These are phyloP conservation scores for Paraphaeosphaeria sporulosa DNA, from an alignment of 2,329 filamentous ascomycete species.

Conservation along the genomic window DNA sequence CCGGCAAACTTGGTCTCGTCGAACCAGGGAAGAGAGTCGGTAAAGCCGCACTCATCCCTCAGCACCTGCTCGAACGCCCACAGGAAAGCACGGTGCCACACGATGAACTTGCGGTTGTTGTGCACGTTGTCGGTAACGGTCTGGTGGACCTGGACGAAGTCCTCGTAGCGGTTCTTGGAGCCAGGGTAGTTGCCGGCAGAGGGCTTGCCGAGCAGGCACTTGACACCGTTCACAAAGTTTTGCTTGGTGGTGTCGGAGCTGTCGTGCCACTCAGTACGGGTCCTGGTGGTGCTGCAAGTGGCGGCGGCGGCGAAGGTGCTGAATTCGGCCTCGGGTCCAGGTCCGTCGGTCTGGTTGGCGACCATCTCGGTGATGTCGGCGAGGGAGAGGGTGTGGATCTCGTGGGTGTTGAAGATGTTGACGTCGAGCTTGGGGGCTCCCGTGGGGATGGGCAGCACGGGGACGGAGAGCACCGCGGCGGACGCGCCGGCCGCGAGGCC, in stretches of 20 bases:
- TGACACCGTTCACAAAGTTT: slow-evolving; percentile 38
- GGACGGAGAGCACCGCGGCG: slow-evolving; percentile 7
- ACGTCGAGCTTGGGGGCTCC: slow-evolving; percentile 1
- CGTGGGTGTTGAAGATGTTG: slow-evolving; percentile 2
- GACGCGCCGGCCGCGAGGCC: slow-evolving; percentile 10
- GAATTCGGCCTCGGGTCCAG: neutral
- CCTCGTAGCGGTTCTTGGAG: slow-evolving; percentile 43
- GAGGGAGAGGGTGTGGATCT: slow-evolving; percentile 6
- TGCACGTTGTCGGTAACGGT: slow-evolving; percentile 43
- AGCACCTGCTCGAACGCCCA: slow-evolving; percentile 54
- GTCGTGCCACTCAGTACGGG: slow-evolving; percentile 44
- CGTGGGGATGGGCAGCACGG: slow-evolving; percentile 3
- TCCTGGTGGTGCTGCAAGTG: slow-evolving; percentile 36
- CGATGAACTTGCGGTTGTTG: slow-evolving; percentile 47
- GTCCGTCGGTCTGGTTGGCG: neutral
- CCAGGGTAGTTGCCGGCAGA: slow-evolving; percentile 35
- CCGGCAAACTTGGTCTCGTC: slow-evolving; percentile 45
- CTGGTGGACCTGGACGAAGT: slow-evolving; percentile 46
- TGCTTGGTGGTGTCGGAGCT: slow-evolving; percentile 32
- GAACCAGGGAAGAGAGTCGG: slow-evolving; percentile 48
- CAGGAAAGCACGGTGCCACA: slow-evolving; percentile 55
- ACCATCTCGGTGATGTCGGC: slow-evolving; percentile 8
- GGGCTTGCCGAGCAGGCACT: slow-evolving; percentile 35
- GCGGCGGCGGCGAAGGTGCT: slow-evolving; percentile 15
- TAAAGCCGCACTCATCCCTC: slow-evolving; percentile 53